Evolutionary conservation across 805 yeast species (phyloP).

Genomic region (Suhomyces sp.): DNA sequence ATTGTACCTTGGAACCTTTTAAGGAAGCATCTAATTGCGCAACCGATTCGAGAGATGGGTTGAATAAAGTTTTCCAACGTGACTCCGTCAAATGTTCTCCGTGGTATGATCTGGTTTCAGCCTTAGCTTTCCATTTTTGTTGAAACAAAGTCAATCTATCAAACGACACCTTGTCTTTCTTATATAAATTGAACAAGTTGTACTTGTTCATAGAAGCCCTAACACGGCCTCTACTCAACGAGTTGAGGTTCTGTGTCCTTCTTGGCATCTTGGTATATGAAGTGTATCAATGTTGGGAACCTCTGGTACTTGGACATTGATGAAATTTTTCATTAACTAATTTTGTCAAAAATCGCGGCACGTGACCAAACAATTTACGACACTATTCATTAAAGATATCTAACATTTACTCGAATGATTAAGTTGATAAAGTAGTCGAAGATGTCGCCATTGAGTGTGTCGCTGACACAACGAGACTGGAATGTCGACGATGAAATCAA

Average conservation of each 20-base stretch:
- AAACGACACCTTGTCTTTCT: constrained; percentile 58
- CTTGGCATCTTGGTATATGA: constrained; percentile 67
- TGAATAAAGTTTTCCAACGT: constrained; percentile 72
- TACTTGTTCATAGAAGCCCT: constrained; percentile 91
- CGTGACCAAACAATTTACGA: too few species aligned
- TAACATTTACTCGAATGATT: too few species aligned
- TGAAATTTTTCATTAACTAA: too few species aligned
- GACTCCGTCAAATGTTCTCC: constrained; percentile 90
- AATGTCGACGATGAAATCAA: constrained; percentile 58
- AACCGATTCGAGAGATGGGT: constrained; percentile 73
- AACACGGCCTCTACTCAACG: constrained; percentile 66
- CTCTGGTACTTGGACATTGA: too few species aligned
- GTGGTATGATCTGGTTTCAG: constrained; percentile 91
- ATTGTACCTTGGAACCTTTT: constrained; percentile 52
- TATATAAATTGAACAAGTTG: constrained; percentile 84
- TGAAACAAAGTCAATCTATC: constrained; percentile 73
- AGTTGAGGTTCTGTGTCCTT: constrained; percentile 55
- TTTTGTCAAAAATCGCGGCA: too few species aligned
- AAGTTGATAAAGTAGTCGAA: too few species aligned
- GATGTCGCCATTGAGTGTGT: constrained; percentile 1
- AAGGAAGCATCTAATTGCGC: constrained; percentile 85
- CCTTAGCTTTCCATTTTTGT: constrained; percentile 89
- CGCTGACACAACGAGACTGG: constrained; percentile 43
- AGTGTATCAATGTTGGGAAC: too few species aligned
- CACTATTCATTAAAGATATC: too few species aligned